Conservation (phyloP, 2,329 filamentous ascomycete species). For the Verticillium nubilum region DNA sequence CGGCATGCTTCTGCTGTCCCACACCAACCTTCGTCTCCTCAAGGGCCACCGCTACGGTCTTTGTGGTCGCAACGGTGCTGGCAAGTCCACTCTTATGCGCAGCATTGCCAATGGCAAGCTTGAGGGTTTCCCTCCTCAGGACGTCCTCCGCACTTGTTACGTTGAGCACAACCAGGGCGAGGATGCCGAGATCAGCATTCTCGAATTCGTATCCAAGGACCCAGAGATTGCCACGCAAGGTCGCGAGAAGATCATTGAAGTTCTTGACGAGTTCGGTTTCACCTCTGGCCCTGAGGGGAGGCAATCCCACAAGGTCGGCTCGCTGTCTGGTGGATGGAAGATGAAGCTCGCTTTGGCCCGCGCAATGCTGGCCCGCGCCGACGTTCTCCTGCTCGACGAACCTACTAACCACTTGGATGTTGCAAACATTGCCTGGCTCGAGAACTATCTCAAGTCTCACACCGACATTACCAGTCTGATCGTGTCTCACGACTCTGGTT, state of each 20-base stretch:
- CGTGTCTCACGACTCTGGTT: conserved; percentile 96
- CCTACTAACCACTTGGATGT: conserved; percentile 98
- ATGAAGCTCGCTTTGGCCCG: conserved; percentile 97
- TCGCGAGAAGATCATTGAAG: conserved; percentile 72
- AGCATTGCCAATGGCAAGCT: conserved; percentile 93
- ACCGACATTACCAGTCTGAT: conserved; percentile 96
- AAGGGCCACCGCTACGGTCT: conserved; percentile 98
- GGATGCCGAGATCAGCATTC: conserved; percentile 91
- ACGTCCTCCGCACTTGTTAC: conserved; percentile 91
- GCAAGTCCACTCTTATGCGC: conserved; percentile 98
- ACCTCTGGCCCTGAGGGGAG: conserved; percentile 82
- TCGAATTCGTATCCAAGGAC: conserved; percentile 89
- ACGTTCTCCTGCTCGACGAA: conserved; percentile 94
- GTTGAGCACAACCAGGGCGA: conserved; percentile 99
- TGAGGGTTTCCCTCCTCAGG: conserved; percentile 90
- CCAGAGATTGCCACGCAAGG: conserved; percentile 77
- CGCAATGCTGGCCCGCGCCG: conserved; percentile 95
- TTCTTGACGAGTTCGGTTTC: conserved; percentile 90
- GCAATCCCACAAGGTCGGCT: conserved; percentile 86
- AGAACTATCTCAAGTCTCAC: conserved; percentile 93
- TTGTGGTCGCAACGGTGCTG: conserved; percentile 92
- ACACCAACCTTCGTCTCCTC: conserved; percentile 89
- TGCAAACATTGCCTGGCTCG: conserved; percentile 90
- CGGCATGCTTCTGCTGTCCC: conserved; percentile 92
- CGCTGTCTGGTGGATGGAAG: conserved; percentile 97